These are phyloP conservation scores for Irpex sp. DNA, from an alignment of 1,284 basidiomycete genomes.

Conservation along the genomic window DNA sequence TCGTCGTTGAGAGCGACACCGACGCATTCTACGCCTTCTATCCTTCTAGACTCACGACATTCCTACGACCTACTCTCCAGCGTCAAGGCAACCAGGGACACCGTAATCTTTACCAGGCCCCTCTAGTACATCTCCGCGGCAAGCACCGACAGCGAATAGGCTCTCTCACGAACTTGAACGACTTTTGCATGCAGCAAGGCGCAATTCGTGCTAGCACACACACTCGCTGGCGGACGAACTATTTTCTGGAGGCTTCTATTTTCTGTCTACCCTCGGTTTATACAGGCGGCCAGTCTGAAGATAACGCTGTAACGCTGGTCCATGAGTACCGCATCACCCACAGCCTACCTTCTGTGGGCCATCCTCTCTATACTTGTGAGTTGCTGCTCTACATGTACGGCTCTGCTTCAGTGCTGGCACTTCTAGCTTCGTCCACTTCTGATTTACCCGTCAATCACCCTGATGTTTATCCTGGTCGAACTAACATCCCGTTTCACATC, in stretches of 20 bases:
- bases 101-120: neutral
- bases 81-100: too few relatives aligned
- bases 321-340: constrained; percentile 66
- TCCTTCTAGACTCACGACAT: neutral
- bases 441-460: constrained; percentile 6
- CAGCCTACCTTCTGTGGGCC: constrained; percentile 69
- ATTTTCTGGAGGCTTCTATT: neutral
- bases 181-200: neutral
- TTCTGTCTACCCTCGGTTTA: neutral
- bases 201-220: neutral
- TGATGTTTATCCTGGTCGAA: neutral
- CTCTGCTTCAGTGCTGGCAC: neutral
- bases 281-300: neutral
- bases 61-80: neutral
- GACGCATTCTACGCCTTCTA: neutral
- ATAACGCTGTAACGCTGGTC: constrained; percentile 2
- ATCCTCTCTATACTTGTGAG: constrained; percentile 60
- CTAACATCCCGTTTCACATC: constrained; percentile 1
- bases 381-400: constrained; percentile 9
- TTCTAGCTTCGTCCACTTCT: neutral
- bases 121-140: too few relatives aligned
- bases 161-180: neutral
- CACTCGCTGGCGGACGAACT: neutral
- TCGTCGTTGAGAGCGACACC: neutral
- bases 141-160: neutral